Evolutionary conservation across 2,329 filamentous ascomycete genomes (phyloP), one percentile per base, ranked within the genome.

Genomic region (Cytospora leucostoma): DNA sequence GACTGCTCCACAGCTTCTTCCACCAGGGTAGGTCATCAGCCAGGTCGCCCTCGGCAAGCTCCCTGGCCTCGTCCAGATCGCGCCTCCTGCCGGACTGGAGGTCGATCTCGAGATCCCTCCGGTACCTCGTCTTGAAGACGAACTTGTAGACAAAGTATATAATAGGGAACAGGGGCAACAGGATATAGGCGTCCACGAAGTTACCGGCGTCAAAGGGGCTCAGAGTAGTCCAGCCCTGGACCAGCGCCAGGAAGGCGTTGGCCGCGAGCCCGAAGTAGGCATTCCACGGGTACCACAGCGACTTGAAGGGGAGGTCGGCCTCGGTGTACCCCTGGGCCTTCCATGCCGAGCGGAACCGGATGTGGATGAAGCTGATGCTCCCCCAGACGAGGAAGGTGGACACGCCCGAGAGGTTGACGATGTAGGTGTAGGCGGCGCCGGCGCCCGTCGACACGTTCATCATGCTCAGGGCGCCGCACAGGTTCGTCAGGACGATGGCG

Each of bases 381-480:
- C 80, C 88, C 89, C 89, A 92, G 50, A 90, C 88, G 2, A 91
- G 72, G 70, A 91, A 91, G 0, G 88, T 90, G 44, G 86, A 87
- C 2, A 91, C 87, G 4, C 88, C 89, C 7, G 82, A 85, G 0
- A 91, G 77, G 69, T 89, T 90, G 70, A 91, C 85, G 64, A 92
- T 89, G 74, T 90, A 90, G 7, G 73, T 74, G 71, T 90, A 92
- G 0, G 87, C 88, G 65, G 83, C 80, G 51, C 83, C 81, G 0
- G 88, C 87, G 8, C 87, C 88, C 0, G 88, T 89, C 44, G 82
- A 87, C 38, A 89, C 75, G 68, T 91, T 91, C 85, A 91, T 89
- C 82, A 91, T 85, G n/a, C 86, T 85, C n/a, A 92, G 76, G 5
- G 87, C 81, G 11, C 89, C 90, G 61, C 90, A 88, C 1, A 86